These are phyloP conservation scores for Blastocystis hominis DNA, from an alignment of 352 stramenopile genomes.

Conservation along the genomic window DNA sequence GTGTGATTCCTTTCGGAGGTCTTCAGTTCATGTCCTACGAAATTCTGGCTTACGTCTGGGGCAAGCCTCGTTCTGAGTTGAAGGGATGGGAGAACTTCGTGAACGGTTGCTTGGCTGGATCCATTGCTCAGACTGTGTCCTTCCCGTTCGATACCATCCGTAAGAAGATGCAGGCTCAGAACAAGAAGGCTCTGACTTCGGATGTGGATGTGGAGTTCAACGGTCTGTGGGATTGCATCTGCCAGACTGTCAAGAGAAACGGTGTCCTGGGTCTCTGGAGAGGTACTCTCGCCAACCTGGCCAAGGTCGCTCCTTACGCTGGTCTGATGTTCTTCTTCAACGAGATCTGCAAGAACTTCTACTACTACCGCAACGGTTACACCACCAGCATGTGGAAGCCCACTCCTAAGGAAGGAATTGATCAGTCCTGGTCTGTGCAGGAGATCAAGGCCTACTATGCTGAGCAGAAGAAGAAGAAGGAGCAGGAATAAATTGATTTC, in stretches of 20 bases:
- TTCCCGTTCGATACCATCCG: conserved; percentile 41
- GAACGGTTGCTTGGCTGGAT: conserved; percentile 49
- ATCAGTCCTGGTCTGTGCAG: not conserved
- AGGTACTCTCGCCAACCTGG: conserved; percentile 33
- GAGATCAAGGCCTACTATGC: not conserved
- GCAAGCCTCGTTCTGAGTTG: conserved; percentile 47
- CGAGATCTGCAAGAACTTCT: conserved; percentile 38
- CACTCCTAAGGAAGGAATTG: conserved; percentile 32
- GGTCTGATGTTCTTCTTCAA: conserved; percentile 9
- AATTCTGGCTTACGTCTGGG: conserved; percentile 47
- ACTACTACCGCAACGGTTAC: conserved; percentile 30
- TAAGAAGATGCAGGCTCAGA: conserved; percentile 53
- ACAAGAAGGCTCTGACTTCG: not conserved
- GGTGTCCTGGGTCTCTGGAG: conserved; percentile 18
- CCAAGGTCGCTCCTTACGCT: conserved; percentile 12
- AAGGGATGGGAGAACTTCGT: conserved; percentile 35
- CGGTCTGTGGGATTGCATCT: conserved; percentile 29
- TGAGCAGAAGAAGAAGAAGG: not conserved
- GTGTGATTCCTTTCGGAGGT: conserved; percentile 55
- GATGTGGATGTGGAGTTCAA: conserved; percentile 44
- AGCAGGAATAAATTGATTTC: not conserved
- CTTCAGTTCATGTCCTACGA: conserved; percentile 49
- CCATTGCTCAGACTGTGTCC: conserved; percentile 29
- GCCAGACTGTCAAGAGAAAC: conserved; percentile 34
- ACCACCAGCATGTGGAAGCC: not conserved